These are phyloP conservation scores for Acer yangbiense DNA, from an alignment of 345 rosid genomes.

Conservation along the genomic window DNA sequence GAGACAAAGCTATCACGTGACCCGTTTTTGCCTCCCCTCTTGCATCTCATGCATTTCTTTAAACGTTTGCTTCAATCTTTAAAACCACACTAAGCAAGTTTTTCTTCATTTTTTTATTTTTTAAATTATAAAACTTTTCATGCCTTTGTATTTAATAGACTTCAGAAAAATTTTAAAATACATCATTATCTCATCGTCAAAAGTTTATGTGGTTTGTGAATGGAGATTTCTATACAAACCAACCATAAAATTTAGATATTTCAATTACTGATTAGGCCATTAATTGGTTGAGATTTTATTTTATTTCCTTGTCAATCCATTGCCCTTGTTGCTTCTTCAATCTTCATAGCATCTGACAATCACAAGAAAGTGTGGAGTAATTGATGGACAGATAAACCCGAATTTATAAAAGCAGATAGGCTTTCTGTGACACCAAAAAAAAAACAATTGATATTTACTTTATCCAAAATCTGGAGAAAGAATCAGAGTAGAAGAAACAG, in stretches of 20 bases:
- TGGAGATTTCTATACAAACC: too few species aligned
- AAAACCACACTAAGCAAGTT: background rate
- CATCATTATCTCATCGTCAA: too few species aligned
- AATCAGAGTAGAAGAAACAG: conserved; percentile 1
- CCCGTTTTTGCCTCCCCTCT: conserved; percentile 12
- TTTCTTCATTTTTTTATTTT: too few species aligned
- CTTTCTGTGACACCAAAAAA: too few species aligned
- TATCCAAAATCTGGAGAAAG: conserved; percentile 15
- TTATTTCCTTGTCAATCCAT: too few species aligned
- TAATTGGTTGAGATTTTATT: too few species aligned
- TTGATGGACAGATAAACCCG: background rate
- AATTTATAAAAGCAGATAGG: background rate
- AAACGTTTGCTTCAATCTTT: conserved; percentile 22
- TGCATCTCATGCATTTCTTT: conserved; percentile 17
- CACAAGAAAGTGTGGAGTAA: conserved; percentile 5
- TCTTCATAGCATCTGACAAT: background rate
- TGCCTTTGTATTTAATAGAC: too few species aligned
- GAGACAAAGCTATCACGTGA: conserved; percentile 29
- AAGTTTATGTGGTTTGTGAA: too few species aligned
- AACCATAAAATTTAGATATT: too few species aligned
- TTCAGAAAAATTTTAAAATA: too few species aligned
- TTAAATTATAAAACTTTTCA: too few species aligned
- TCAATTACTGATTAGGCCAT: too few species aligned
- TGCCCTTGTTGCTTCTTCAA: conserved; percentile 2
- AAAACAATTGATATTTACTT: conserved; percentile 5